Conservation (phyloP, 2,329 filamentous ascomycete genomes). For the Raffaelea arxii region DNA sequence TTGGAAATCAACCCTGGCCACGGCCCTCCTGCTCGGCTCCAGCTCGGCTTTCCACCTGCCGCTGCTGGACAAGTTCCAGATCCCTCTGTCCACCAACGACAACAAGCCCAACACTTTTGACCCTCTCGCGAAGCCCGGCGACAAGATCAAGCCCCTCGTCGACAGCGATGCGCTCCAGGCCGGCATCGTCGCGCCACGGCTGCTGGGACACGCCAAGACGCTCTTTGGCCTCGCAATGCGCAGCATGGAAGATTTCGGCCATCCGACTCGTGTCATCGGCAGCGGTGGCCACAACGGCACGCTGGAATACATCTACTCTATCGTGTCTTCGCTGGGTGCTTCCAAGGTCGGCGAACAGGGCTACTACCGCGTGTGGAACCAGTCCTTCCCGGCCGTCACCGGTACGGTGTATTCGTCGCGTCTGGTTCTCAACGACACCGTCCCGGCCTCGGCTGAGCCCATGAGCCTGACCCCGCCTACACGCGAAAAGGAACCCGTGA, state of each 20-base stretch:
- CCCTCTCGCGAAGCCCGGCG: too few relatives aligned
- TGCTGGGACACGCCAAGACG: constrained; percentile 48
- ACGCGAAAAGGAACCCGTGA: constrained; percentile 45
- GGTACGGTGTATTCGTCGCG: constrained; percentile 50
- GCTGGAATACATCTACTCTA: constrained; percentile 50
- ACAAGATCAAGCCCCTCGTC: constrained; percentile 15
- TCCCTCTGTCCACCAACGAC: constrained; percentile 1
- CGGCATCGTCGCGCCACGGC: constrained; percentile 43
- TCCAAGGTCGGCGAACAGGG: constrained; percentile 7
- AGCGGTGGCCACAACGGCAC: constrained; percentile 56
- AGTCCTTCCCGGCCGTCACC: constrained; percentile 53
- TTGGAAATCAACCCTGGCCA: constrained; percentile 9
- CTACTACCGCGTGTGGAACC: constrained; percentile 55
- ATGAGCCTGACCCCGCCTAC: constrained; percentile 62
- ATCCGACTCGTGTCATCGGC: constrained; percentile 63
- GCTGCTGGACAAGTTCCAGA: constrained; percentile 4
- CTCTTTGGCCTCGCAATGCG: constrained; percentile 54
- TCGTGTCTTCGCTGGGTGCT: constrained; percentile 41
- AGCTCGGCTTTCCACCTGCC: constrained; percentile 8
- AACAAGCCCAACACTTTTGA: background rate
- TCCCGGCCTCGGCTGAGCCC: constrained; percentile 39
- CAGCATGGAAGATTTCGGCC: constrained; percentile 50
- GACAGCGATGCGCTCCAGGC: constrained; percentile 46
- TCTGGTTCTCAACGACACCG: constrained; percentile 43
- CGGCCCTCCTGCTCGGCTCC: constrained; percentile 10